Conservation (phyloP, 345 rosid genomes). For the Jatropha curcas region DNA sequence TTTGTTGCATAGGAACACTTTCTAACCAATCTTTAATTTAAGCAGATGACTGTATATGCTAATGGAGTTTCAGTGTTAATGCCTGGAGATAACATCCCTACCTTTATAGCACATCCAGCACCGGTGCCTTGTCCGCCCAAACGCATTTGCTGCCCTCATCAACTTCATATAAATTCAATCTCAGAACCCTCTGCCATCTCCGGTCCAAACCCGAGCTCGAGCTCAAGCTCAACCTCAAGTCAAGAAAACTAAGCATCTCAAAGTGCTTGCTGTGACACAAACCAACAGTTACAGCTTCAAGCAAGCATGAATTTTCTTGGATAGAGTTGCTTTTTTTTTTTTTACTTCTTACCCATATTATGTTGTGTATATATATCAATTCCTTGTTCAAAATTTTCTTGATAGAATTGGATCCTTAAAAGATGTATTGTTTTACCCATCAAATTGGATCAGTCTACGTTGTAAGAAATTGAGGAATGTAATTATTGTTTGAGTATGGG, state of each 20-base stretch:
- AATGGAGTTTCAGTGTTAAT: conserved; percentile 87
- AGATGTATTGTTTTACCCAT: conserved; percentile 23
- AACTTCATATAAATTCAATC: conserved; percentile 12
- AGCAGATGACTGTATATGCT: conserved; percentile 76
- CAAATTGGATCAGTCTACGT: conserved; percentile 20
- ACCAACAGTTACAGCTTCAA: neutral
- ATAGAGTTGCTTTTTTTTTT: too few species aligned
- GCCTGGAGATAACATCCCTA: conserved; percentile 90
- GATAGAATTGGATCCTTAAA: conserved; percentile 20
- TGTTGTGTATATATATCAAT: conserved; percentile 23
- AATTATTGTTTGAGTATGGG: conserved; percentile 14
- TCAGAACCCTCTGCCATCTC: neutral
- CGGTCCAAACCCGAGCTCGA: conserved; percentile 16
- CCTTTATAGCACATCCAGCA: conserved; percentile 78
- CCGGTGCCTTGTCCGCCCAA: conserved; percentile 54
- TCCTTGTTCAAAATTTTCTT: conserved; percentile 21
- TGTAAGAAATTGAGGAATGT: conserved; percentile 23
- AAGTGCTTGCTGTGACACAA: neutral
- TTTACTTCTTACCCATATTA: conserved; percentile 14
- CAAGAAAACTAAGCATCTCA: conserved; percentile 18
- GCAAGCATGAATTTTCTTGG: too few species aligned
- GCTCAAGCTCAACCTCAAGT: conserved; percentile 20
- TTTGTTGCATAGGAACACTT: too few species aligned
- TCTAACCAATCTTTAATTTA: neutral
- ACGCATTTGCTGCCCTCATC: conserved; percentile 24